phyloP scores from a whole-genome alignment of 495 filamentous ascomycete species.

The Alectoria sarmentosa region DNA sequence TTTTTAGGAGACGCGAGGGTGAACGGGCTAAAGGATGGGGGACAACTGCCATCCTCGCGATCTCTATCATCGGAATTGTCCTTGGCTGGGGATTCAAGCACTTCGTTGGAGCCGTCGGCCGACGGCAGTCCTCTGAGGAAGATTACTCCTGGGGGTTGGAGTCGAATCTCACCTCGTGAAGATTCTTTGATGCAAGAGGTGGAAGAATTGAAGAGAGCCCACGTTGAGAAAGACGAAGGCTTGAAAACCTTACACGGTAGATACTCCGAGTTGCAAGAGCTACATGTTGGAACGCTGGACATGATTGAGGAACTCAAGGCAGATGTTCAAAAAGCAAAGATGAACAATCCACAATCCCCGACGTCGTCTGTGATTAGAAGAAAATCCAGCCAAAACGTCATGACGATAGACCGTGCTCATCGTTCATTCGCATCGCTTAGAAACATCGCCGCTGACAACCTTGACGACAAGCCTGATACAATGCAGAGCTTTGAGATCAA shows the following conservation, averaged over 20 bases:
- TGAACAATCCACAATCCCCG: conserved; percentile 57
- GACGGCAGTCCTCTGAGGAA: conserved; percentile 38
- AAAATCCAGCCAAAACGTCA: conserved; percentile 87
- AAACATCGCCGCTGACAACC: conserved; percentile 78
- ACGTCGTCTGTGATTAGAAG: conserved; percentile 73
- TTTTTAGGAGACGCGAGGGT: conserved; percentile 85
- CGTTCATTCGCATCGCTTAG: conserved; percentile 85
- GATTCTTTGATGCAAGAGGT: conserved; percentile 48
- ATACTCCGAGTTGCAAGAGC: conserved; percentile 71
- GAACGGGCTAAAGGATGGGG: conserved; percentile 67
- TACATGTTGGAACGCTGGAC: conserved; percentile 74
- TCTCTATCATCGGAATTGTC: conserved; percentile 96
- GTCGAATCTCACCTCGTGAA: conserved; percentile 29
- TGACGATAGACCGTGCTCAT: conserved; percentile 85
- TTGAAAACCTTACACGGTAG: conserved; percentile 64
- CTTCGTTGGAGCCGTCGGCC: conserved; percentile 56
- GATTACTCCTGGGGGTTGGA: conserved; percentile 27
- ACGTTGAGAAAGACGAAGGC: conserved; percentile 69
- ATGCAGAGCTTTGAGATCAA: conserved; percentile 92
- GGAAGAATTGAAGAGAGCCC: conserved; percentile 58
- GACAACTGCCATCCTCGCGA: conserved; percentile 79
- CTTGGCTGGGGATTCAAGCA: conserved; percentile 78
- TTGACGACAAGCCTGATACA: conserved; percentile 71
- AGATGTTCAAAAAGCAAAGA: conserved; percentile 69
- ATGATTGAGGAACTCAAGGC: conserved; percentile 85